Base-by-base conservation (phyloP, 345 rosid species). In the Eucalyptus polyanthemos region DNA sequence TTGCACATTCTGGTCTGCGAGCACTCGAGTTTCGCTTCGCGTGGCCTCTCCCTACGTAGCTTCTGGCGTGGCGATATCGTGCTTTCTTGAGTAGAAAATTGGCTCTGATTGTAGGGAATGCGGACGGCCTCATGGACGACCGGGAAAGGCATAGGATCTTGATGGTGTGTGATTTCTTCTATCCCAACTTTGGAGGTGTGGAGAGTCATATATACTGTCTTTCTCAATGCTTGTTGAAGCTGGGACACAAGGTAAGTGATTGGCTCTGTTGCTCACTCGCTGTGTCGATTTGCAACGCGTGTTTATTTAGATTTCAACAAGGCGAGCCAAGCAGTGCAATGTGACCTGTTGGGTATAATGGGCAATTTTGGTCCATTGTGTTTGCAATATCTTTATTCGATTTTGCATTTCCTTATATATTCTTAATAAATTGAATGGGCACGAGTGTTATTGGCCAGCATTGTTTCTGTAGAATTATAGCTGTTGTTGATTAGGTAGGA, bases 101-200 rank as follows among this genome's bases (percentile, higher is more conserved):
- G 85, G 85, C 47, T 76, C 85, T 80, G 27, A 53, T 88, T 90
- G 91, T 94, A 93, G 95, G 91, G 81, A 49, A 88, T 90, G 81
- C n/a, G 81, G 80, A 72, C 37, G 50, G n/a, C 50, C 42, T 81
- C n/a, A 96, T 95, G 98, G 98, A 87, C 54, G 91, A 76, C 42
- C 85, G 14, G 89, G 95, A 93, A 89, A 56, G 87, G 91, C 97
- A 93, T 86, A 95, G 95, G 89, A 93, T 98, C 90, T 91, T 98
- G 90, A 97, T 98, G 99, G 98, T 96, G 85, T 98, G 99, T 40
- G 99, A 98, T 93, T 97, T 98, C 93, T 97, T 96, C 96, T 98
- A 94, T 92, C 99, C 99, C 16, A 98, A 97, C 92, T 96, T 98
- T 80, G 99, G 99, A 86, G 99, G 99, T 72, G 99, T 98, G 5